phyloP scores from a whole-genome alignment of 768 basidiomycete genomes.

The Boletus patriciae region DNA sequence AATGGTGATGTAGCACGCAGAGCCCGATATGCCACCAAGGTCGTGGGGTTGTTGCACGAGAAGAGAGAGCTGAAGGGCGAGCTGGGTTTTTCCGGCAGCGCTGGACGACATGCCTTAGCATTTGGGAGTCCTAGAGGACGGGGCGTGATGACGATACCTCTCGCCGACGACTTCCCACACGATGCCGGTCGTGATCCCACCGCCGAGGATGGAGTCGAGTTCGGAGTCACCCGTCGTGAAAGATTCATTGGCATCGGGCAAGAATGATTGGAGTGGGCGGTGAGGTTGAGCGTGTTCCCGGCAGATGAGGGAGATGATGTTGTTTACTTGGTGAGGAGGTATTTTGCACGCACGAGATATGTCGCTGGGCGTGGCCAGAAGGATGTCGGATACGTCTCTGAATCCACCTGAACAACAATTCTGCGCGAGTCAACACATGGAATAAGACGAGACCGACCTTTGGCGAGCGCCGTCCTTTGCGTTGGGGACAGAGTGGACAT shows the following conservation, averaged over 20 bases:
- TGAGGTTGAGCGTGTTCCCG: slow-evolving; percentile 41
- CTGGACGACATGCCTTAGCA: slow-evolving; percentile 42
- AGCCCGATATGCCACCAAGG: slow-evolving; percentile 61
- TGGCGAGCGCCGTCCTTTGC: slow-evolving; percentile 38
- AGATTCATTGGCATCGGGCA: slow-evolving; percentile 40
- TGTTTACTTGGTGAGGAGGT: slow-evolving; percentile 47
- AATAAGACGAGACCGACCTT: slow-evolving; percentile 31
- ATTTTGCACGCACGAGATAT: slow-evolving; percentile 57
- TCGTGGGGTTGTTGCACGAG: slow-evolving; percentile 66
- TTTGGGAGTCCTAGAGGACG: background rate
- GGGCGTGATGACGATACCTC: slow-evolving; percentile 52
- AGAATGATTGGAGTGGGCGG: slow-evolving; percentile 41
- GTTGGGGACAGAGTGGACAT: slow-evolving; percentile 28
- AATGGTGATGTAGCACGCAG: slow-evolving; percentile 77
- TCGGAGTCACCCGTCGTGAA: slow-evolving; percentile 73
- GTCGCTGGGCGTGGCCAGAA: slow-evolving; percentile 50
- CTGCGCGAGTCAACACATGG: background rate
- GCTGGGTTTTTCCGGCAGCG: slow-evolving; percentile 92
- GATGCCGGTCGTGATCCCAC: slow-evolving; percentile 77
- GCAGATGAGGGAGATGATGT: slow-evolving; percentile 52
- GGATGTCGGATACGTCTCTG: slow-evolving; percentile 46
- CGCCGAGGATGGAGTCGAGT: slow-evolving; percentile 71
- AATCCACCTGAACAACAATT: slow-evolving; percentile 46
- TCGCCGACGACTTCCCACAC: slow-evolving; percentile 89
- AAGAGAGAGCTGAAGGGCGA: slow-evolving; percentile 82